Percentiles rank a stretch among this genome's conserved stretches.
Conservation (phyloP, 148 eudicot genomes). For the Heliosperma pusillum region DNA sequence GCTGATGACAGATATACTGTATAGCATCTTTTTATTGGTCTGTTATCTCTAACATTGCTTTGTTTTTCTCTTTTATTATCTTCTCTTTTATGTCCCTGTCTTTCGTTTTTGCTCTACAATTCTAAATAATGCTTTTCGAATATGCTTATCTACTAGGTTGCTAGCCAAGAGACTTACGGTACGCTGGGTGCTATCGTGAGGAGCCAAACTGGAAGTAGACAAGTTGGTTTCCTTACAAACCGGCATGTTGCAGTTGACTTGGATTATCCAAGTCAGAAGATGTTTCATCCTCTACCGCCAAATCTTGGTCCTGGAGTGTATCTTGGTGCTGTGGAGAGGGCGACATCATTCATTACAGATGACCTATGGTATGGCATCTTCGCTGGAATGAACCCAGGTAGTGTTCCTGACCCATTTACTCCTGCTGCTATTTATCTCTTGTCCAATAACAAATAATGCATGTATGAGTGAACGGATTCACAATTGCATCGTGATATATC, state of each 20-base stretch:
- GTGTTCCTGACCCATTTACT: constrained; percentile 13
- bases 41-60: not conserved
- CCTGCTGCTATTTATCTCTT: not conserved
- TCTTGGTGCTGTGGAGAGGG: constrained; percentile 95
- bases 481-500: not conserved
- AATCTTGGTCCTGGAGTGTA: constrained; percentile 97
- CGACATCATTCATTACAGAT: constrained; percentile 93
- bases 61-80: not conserved
- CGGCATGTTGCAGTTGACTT: constrained; percentile 94
- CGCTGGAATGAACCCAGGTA: constrained; percentile 96
- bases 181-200: constrained; percentile 95
- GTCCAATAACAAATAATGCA: not conserved
- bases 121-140: constrained; percentile 3
- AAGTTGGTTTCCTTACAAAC: constrained; percentile 93
- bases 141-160: constrained; percentile 49
- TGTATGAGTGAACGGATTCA: not conserved
- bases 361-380: constrained; percentile 96
- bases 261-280: constrained; percentile 93
- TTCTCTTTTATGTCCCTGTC: not conserved
- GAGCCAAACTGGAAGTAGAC: constrained; percentile 91
- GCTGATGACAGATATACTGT: not conserved
- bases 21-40: not conserved
- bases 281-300: constrained; percentile 99
- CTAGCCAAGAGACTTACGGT: constrained; percentile 94
- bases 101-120: not conserved